Percentiles rank a stretch among this genome's conserved stretches.
phyloP scores from a whole-genome alignment of 2,329 filamentous ascomycete genomes.

The Neonectria faginata region DNA sequence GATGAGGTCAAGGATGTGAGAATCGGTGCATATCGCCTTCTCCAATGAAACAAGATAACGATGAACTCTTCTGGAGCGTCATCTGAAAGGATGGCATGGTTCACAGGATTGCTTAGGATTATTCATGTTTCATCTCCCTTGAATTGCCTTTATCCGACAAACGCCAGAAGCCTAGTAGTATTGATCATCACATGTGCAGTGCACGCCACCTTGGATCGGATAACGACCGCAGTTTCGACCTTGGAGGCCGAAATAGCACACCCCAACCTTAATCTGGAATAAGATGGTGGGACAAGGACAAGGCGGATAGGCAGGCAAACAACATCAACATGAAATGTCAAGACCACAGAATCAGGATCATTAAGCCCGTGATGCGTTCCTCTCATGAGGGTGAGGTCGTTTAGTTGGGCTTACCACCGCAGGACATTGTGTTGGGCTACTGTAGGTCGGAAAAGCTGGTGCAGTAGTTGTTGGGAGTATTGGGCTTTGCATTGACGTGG shows the following conservation, averaged over 20 bases:
- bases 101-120: not conserved
- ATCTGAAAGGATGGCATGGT: not conserved
- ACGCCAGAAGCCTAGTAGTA: not conserved
- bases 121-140: not conserved
- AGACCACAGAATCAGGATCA: too few relatives aligned
- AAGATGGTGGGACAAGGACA: not conserved
- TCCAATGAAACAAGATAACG: not conserved
- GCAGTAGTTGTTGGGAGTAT: not conserved
- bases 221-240: too few relatives aligned
- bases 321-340: too few relatives aligned
- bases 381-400: too few relatives aligned
- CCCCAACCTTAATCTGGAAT: too few relatives aligned
- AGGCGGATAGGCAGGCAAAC: too few relatives aligned
- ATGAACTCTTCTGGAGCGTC: not conserved
- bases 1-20: not conserved
- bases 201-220: not conserved
- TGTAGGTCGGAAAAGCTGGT: not conserved
- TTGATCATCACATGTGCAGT: not conserved
- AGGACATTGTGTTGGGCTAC: not conserved
- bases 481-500: not conserved
- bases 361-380: too few relatives aligned
- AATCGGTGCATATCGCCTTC: not conserved
- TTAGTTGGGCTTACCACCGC: too few relatives aligned
- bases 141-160: not conserved
- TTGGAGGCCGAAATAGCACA: not conserved